These are phyloP conservation scores for Pestalotiopsis fici DNA, from an alignment of 2,329 filamentous ascomycete genomes.

Conservation along the genomic window DNA sequence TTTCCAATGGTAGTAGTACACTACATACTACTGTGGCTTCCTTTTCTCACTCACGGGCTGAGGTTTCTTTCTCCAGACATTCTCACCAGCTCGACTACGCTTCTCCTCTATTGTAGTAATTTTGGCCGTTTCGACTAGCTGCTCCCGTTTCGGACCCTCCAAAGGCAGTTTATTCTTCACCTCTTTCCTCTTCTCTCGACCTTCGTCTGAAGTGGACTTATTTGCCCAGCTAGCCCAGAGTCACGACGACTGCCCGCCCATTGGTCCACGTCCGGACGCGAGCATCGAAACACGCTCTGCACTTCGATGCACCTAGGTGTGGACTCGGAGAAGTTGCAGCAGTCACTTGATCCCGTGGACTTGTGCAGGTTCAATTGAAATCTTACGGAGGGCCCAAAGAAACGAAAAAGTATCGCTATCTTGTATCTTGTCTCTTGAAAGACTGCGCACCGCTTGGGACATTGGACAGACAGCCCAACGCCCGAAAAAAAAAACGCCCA, in stretches of 20 bases:
- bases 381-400: not conserved
- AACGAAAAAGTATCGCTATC: not conserved
- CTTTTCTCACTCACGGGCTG: not conserved
- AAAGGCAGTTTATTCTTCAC: not conserved
- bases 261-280: not conserved
- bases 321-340: not conserved
- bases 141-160: not conserved
- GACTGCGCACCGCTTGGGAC: not conserved
- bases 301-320: not conserved
- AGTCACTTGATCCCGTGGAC: not conserved
- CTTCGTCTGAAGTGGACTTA: not conserved
- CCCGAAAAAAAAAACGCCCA: not conserved
- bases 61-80: not conserved
- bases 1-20: not conserved
- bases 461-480: not conserved
- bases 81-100: slow-evolving; percentile 1
- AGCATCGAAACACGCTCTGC: not conserved
- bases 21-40: not conserved
- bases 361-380: not conserved
- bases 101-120: not conserved
- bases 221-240: not conserved
- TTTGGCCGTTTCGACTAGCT: not conserved
- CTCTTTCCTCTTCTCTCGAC: not conserved
- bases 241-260: not conserved
- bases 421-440: not conserved